Conservation (phyloP, 345 rosid genomes). For the Aquilaria malaccensis region DNA sequence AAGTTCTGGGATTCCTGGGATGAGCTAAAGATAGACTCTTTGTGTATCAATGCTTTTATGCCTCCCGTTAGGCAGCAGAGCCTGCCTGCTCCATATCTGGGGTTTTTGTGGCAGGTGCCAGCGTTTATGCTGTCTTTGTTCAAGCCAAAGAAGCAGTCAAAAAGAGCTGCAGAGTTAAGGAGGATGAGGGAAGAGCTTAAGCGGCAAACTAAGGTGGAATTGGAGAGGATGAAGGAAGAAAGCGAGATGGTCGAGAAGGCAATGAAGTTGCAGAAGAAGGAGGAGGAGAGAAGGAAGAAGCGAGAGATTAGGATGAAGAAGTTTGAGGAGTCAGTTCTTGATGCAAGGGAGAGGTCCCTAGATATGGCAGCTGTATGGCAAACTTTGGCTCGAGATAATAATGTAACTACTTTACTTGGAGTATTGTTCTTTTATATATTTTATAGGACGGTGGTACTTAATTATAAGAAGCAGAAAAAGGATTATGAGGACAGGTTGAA, state of each 20-base stretch:
- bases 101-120: conserved; percentile 68
- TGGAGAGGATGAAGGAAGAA: conserved; percentile 49
- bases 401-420: conserved; percentile 63
- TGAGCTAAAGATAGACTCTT: conserved; percentile 49
- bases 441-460: conserved; percentile 72
- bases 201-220: conserved; percentile 53
- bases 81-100: conserved; percentile 65
- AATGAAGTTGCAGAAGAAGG: conserved; percentile 49
- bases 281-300: conserved; percentile 51
- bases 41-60: conserved; percentile 65
- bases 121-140: conserved; percentile 36
- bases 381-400: conserved; percentile 51
- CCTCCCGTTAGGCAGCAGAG: conserved; percentile 82
- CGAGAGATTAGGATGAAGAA: conserved; percentile 48
- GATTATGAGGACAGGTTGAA: conserved; percentile 91
- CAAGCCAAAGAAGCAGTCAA: conserved; percentile 69
- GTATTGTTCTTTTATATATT: conserved; percentile 72
- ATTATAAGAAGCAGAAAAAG: conserved; percentile 76
- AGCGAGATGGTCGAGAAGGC: conserved; percentile 63
- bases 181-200: conserved; percentile 56
- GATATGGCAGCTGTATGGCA: conserved; percentile 60
- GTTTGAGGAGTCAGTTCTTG: conserved; percentile 52
- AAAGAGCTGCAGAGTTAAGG: conserved; percentile 58
- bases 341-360: conserved; percentile 46
- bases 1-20: conserved; percentile 88